Base-by-base conservation (phyloP, 805 yeast genomes). In the Nakazawaea peltata region DNA sequence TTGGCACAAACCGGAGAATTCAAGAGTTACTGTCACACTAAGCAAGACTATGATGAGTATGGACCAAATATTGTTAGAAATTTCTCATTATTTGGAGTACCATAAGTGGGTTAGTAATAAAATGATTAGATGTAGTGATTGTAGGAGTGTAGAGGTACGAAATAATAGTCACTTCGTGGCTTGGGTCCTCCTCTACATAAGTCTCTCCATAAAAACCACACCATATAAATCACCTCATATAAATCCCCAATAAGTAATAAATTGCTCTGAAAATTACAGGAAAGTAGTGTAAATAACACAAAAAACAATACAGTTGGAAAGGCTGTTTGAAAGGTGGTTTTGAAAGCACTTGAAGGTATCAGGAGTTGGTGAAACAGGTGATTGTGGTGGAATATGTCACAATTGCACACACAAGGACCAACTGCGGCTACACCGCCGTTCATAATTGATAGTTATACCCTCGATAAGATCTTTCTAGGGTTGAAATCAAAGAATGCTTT, bases 1-100 rank as follows among this genome's bases (percentile, higher is more conserved):
- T 70, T 92, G 54, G 97, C 99, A 1, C 97, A 90, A 65, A 92
- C 99, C 9, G 78, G 94, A 16, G 98, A 92, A 63, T 92, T 92
- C 65, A 85, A 82, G 61, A 77, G 94, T 58, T 88, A 88, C 61
- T 92, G 97, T 59, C 92, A 92, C 65, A 90, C 98, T 17, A 92
- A 92, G 66, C 80, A 81, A 53, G 98, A 92, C 54, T 92, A 92
- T 60, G 98, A 92, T 54, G 99, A 92, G 64, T 81, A 81, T 53
- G 99, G 99, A 23, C 98, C 99, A 39, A 84, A 83, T 51, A 92
- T 92, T 51, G 99, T 94, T 30, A 80, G 99, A 67, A 88, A 90
- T 72, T 92, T 92, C 58, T 86, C 96, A 33, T 69, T 92, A 44
- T 90, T 92, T 69, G 81, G 85, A 54, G 94, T 87, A 51, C 94